Base-by-base conservation (phyloP, 768 basidiomycete genomes). In the Lyophyllum decastes region DNA sequence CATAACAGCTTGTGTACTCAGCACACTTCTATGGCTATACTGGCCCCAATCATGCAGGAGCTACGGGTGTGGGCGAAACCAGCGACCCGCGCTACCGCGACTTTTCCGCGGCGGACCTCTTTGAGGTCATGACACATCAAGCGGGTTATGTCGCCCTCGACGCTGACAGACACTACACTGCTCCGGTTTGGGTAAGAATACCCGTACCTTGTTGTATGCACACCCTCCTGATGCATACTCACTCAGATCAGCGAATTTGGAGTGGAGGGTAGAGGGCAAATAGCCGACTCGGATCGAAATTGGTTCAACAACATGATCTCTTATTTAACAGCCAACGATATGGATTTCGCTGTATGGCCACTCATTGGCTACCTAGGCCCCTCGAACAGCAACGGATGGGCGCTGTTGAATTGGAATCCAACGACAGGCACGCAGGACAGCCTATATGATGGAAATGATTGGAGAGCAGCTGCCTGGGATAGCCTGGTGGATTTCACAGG, bases 11-110 rank as follows among this genome's bases (percentile, higher is more conserved):
- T 19, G 52, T 62, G 12, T 62, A 62, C 35, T 53, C 61, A 2
- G 61, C 61, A 19, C 61, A 62, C 51, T 61, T 61, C 49, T 61
- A 61, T 45, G 61, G 38, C 26, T 62, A 62, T 33, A 62, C 61
- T 10, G 61, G 61, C 22, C 58, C 58, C 16, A 62, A 25, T 35
- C 61, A 62, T 46, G 56, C 58, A 38, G 61, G 58, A 46, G 61
- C 58, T 30, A 59, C 58, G 11, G 61, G 61, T 16, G 25, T 62
- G n/a, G 61, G 61, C 3, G 61, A 62, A 49, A 62, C 61, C 21
- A 56, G 54, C 21, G 61, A 62, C 30, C 41, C 45, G 27, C 58
- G 58, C 41, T 59, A 62, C 19, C 58, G 61, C 41, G 61, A 62
- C 44, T 59, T 56, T 47, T 57, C 55, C 1, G 41, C 59, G 27